phyloP scores from a whole-genome alignment of 345 rosid species.

The Chamaenerion angustifolium region DNA sequence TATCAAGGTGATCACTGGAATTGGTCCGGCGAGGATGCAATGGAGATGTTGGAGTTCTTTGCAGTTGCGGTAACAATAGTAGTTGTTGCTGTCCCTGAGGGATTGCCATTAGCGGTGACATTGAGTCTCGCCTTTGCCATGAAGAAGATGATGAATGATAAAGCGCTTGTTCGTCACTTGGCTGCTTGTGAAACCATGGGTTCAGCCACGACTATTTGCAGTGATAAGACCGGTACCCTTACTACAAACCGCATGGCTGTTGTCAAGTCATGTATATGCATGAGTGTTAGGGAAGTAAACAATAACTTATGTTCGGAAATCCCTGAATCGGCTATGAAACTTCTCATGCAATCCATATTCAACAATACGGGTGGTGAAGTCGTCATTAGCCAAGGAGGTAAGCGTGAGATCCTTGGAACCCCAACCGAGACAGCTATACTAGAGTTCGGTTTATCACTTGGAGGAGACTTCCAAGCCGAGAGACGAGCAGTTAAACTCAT shows the following conservation, averaged over 20 bases:
- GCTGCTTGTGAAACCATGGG: slow-evolving; percentile 99
- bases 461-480: slow-evolving; percentile 62
- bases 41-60: slow-evolving; percentile 64
- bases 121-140: slow-evolving; percentile 94
- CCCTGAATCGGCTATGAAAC: slow-evolving; percentile 40
- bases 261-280: slow-evolving; percentile 76
- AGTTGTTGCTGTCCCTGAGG: slow-evolving; percentile 96
- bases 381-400: slow-evolving; percentile 51
- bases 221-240: slow-evolving; percentile 89
- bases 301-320: slow-evolving; percentile 34
- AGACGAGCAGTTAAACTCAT: slow-evolving; percentile 38
- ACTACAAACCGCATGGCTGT: slow-evolving; percentile 92
- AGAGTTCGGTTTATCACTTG: slow-evolving; percentile 70
- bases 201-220: slow-evolving; percentile 79
- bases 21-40: slow-evolving; percentile 77
- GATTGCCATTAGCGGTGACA: slow-evolving; percentile 92
- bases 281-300: slow-evolving; percentile 37
- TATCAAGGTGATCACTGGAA: slow-evolving; percentile 29
- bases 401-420: slow-evolving; percentile 63
- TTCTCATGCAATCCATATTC: slow-evolving; percentile 70
- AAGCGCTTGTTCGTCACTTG: slow-evolving; percentile 81
- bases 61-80: slow-evolving; percentile 91
- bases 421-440: slow-evolving; percentile 84
- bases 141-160: slow-evolving; percentile 99
- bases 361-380: slow-evolving; percentile 88